Evolutionary conservation across 2,329 filamentous ascomycete species (phyloP).

Genomic region (Aspergillus udagawae): DNA sequence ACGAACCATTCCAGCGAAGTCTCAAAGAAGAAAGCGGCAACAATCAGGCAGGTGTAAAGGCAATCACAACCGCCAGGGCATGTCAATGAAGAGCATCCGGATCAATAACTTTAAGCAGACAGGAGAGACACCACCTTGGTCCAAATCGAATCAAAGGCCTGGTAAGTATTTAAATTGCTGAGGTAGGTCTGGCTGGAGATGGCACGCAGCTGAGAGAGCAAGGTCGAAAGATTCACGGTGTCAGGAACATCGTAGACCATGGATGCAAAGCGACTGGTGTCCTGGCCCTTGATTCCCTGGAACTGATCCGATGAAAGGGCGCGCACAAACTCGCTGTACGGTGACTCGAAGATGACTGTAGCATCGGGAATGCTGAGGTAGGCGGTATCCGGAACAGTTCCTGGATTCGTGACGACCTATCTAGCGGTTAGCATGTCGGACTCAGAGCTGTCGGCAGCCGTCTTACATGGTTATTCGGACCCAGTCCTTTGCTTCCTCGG

Average conservation of each 20-base stretch:
- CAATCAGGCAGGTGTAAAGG: neutral
- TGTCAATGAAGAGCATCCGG: neutral
- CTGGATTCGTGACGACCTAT: conserved; percentile 11
- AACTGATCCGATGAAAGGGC: neutral
- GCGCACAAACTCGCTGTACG: conserved; percentile 5
- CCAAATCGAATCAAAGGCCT: neutral
- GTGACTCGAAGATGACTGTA: conserved; percentile 12
- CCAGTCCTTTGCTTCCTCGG: conserved; percentile 3
- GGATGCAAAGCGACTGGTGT: conserved; percentile 1
- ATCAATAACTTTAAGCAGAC: neutral
- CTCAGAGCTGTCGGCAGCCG: neutral
- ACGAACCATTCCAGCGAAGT: neutral
- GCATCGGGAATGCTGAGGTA: conserved; percentile 9
- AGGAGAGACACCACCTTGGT: neutral
- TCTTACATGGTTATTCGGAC: conserved; percentile 6
- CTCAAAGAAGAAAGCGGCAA: neutral
- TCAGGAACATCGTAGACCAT: conserved; percentile 9
- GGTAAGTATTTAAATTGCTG: conserved; percentile 4
- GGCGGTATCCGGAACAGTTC: conserved; percentile 6
- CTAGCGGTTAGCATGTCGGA: neutral
- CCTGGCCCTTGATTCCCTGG: neutral
- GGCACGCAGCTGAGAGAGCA: conserved; percentile 1
- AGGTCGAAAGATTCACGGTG: neutral
- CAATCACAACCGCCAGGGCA: neutral
- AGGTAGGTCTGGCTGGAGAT: conserved; percentile 11